Evolutionary conservation across 2,329 filamentous ascomycete species (phyloP).

Genomic region (Stagonosporopsis chrysanthemi): DNA sequence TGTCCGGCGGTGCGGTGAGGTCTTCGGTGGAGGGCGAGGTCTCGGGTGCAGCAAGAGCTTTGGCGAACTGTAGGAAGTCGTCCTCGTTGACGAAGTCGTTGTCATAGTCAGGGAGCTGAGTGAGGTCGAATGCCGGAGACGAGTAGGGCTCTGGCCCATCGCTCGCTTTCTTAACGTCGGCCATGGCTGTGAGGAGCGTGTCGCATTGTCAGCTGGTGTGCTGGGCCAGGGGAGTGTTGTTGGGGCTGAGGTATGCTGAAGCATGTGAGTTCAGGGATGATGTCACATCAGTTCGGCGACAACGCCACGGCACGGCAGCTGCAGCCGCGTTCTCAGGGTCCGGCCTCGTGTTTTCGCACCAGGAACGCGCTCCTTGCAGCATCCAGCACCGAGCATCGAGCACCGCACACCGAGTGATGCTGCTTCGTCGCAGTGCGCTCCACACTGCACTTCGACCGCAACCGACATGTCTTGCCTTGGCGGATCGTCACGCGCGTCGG

Average conservation of each 20-base stretch:
- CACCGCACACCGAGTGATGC: conserved; percentile 24
- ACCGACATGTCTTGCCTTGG: not conserved
- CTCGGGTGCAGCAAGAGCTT: conserved; percentile 83
- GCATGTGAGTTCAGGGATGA: conserved; percentile 4
- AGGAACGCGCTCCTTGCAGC: not conserved
- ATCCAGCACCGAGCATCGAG: too few species aligned
- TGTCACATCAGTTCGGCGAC: not conserved
- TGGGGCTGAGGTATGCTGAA: not conserved
- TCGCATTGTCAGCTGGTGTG: conserved; percentile 29
- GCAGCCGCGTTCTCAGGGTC: conserved; percentile 4
- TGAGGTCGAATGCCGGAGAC: conserved; percentile 70
- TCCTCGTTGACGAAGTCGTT: conserved; percentile 76
- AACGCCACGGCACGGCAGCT: too few species aligned
- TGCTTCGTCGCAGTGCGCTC: conserved; percentile 22
- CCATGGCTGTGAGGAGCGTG: conserved; percentile 42
- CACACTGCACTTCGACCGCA: conserved; percentile 14
- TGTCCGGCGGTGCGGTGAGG: conserved; percentile 52
- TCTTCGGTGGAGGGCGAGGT: conserved; percentile 70
- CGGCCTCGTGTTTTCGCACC: conserved; percentile 5
- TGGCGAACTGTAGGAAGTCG: conserved; percentile 79
- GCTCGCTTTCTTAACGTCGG: conserved; percentile 54
- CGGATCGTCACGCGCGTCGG: conserved; percentile 23
- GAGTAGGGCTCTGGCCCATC: conserved; percentile 68
- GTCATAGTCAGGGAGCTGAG: conserved; percentile 78
- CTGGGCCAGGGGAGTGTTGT: not conserved